These are phyloP conservation scores for Nitzschia inconspicua DNA, from an alignment of 108 stramenopile genomes.

Conservation along the genomic window DNA sequence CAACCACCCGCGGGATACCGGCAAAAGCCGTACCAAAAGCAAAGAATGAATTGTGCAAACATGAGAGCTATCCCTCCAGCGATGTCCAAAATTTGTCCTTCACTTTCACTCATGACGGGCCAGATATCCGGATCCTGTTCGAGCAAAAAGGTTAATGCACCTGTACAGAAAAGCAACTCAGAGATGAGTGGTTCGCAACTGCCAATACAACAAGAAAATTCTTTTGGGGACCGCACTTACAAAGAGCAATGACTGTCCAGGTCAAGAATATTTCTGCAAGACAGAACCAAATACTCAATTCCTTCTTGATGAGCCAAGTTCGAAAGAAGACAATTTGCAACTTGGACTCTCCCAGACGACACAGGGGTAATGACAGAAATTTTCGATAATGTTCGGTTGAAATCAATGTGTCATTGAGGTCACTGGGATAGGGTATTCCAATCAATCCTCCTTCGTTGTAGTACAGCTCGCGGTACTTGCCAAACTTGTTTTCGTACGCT, in stretches of 20 bases:
- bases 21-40: constrained; percentile 11
- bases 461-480: not conserved
- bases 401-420: constrained; percentile 3
- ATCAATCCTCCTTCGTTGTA: constrained; percentile 8
- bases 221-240: not conserved
- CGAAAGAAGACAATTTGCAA: no score
- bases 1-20: constrained; percentile 1
- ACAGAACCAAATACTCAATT: not conserved
- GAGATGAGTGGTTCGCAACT: no score
- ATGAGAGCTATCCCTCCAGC: constrained; percentile 6
- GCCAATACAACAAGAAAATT: not conserved
- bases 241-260: not conserved
- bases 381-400: no score
- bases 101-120: not conserved
- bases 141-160: no score
- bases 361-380: no score
- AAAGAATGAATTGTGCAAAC: not conserved
- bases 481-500: constrained; percentile 9
- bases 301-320: constrained; percentile 5
- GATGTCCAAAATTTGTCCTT: constrained; percentile 1
- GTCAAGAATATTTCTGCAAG: not conserved
- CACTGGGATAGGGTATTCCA: not conserved
- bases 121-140: not conserved
- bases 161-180: no score
- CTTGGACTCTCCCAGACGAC: no score